Base-by-base conservation (phyloP, 352 stramenopile species). In the Peronospora farinosa region DNA sequence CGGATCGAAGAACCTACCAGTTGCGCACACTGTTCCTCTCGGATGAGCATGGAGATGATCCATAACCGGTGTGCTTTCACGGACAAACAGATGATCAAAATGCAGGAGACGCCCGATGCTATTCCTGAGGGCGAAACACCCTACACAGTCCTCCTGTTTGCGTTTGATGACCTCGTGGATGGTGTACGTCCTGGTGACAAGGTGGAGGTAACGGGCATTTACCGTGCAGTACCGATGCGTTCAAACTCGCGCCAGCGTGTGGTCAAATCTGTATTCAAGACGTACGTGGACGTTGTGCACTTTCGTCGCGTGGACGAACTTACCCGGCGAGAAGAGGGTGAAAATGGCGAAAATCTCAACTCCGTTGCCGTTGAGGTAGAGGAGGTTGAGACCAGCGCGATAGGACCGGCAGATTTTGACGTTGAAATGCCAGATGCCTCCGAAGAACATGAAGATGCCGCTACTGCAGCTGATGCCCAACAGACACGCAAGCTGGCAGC, bases 71-170 rank as follows among this genome's bases (percentile, higher is more conserved):
- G 95, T 56, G 67, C 95, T 25, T 99, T 98, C 76, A 96, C 83
- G 3, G 95, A 99, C 80, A 99, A 99, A 67, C 96, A 99, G 70
- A 76, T 98, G 63, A 78, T 99, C 27, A 95, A 97, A 59, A 86
- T 99, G 63, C 96, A 99, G 60, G 97, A 99, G 67, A 98, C 93
- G 9, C 95, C 96, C 0, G 94, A 99, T 54, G 88, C 96, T 52
- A 98, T 99, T 51, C 96, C 96, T 1, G 96, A 98, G 42, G 97
- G 96, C 36, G 96, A 99, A 69, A 99, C 96, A n/a, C 97, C 96
- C 5, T 96, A 98, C 40, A 97, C 86, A 8, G 85, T 98, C 39
- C 96, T 97, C 33, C 66, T 98, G 1, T 99, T 98, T 81, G 92
- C 89, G 5, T 99, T 98, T 66, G 96, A 99, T 61, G 95, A 98